Evolutionary conservation across 2,329 filamentous ascomycete genomes (phyloP).

Genomic region (Diplocarpon rosae): DNA sequence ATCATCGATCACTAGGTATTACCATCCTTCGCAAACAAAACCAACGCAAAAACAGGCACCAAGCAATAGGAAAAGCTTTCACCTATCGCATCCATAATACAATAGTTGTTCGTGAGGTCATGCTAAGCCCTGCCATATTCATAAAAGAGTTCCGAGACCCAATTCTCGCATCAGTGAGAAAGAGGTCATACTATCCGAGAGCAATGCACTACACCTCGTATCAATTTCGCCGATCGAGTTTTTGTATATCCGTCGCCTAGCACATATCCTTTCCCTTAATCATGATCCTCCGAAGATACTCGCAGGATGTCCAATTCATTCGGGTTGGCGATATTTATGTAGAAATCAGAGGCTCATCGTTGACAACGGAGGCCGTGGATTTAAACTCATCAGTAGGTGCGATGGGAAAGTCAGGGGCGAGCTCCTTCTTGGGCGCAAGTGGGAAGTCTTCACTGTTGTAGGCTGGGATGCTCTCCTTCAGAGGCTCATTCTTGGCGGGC

Average conservation of each 20-base stretch:
- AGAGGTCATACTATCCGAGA: background rate
- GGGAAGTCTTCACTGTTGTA: conserved; percentile 25
- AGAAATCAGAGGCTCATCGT: conserved; percentile 21
- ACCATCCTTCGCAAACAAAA: conserved; percentile 4
- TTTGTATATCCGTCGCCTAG: conserved; percentile 3
- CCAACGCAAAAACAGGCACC: conserved; percentile 7
- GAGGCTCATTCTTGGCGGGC: conserved; percentile 16
- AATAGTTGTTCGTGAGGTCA: conserved; percentile 17
- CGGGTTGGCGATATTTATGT: conserved; percentile 12
- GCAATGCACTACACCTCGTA: conserved; percentile 14
- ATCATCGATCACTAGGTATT: conserved; percentile 5
- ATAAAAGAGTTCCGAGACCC: conserved; percentile 4
- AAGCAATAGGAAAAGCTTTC: conserved; percentile 9
- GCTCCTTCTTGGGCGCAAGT: conserved; percentile 24
- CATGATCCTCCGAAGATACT: conserved; percentile 2
- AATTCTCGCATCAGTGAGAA: background rate
- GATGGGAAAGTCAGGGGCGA: conserved; percentile 24
- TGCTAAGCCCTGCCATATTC: conserved; percentile 14
- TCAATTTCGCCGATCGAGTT: conserved; percentile 10
- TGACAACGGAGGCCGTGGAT: conserved; percentile 11
- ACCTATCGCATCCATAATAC: conserved; percentile 17
- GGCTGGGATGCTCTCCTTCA: conserved; percentile 13
- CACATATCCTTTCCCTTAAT: conserved; percentile 2
- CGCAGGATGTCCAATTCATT: background rate
- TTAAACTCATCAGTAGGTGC: conserved; percentile 27